Conservation (phyloP, 2,329 filamentous ascomycete species). For the Orbilia javanica region DNA sequence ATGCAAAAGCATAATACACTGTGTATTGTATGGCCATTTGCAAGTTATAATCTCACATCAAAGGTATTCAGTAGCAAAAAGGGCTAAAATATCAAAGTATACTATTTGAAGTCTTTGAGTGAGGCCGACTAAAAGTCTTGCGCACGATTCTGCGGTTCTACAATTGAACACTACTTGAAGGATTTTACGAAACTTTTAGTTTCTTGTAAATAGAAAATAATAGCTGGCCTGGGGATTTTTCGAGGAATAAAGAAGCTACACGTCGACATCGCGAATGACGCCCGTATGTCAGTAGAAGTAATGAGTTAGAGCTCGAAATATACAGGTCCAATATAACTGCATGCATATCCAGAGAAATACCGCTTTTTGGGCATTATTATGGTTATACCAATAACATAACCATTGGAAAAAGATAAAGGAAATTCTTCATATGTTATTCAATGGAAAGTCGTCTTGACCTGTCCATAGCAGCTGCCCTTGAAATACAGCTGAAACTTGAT, state of each 20-base stretch:
- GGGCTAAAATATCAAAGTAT: background rate
- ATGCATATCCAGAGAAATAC: background rate
- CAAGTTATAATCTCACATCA: background rate
- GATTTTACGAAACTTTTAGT: background rate
- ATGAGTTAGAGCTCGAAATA: background rate
- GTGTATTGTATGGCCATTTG: background rate
- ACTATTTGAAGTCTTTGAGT: background rate
- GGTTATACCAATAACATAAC: background rate
- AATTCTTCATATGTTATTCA: background rate
- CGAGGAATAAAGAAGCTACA: background rate
- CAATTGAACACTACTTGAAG: background rate
- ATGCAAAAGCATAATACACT: background rate
- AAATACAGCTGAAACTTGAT: constrained; percentile 57
- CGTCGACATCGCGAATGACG: background rate
- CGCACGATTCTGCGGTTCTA: background rate
- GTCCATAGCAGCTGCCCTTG: constrained; percentile 54
- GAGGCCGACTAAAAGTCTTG: background rate
- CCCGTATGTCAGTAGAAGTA: background rate
- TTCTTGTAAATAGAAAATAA: background rate
- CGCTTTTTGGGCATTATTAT: background rate
- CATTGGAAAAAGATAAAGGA: background rate
- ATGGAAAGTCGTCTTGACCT: constrained; percentile 58
- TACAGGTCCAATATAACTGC: background rate
- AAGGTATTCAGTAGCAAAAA: background rate
- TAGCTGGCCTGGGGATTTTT: background rate